Percentiles rank a stretch among this genome's conserved stretches.
phyloP scores from a whole-genome alignment of 306 rosid species.

The Sechiopsis laciniata region DNA sequence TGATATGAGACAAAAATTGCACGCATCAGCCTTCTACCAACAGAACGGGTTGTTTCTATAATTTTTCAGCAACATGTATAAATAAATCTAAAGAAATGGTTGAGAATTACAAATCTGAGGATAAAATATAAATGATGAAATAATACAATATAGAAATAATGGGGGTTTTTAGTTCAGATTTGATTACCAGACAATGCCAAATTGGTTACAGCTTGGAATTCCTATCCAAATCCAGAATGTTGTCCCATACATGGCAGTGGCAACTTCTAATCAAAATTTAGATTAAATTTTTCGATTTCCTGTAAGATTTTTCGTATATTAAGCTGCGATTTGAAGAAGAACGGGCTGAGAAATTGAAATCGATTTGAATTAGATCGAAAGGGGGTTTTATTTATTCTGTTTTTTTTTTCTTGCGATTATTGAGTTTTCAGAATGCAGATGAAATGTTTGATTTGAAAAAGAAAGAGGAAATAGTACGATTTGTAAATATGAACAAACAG shows the following conservation, averaged over 20 bases:
- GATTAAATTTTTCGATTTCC: slow-evolving; percentile 15
- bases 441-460: background rate
- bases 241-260: slow-evolving; percentile 19
- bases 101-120: background rate
- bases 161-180: slow-evolving; percentile 8
- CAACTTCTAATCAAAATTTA: slow-evolving; percentile 1
- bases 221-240: slow-evolving; percentile 16
- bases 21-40: background rate
- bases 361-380: too few relatives aligned
- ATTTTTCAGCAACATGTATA: slow-evolving; percentile 1
- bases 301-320: background rate
- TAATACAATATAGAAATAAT: slow-evolving; percentile 10
- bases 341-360: background rate
- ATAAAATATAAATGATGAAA: background rate
- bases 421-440: background rate
- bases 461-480: background rate
- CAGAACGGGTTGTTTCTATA: too few relatives aligned
- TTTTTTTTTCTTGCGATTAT: background rate
- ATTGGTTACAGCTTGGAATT: slow-evolving; percentile 23
- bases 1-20: background rate
- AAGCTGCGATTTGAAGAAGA: background rate
- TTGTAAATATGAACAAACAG: background rate
- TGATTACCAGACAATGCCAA: slow-evolving; percentile 17
- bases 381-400: background rate
- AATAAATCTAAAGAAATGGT: background rate